Percentiles rank a stretch among this genome's conserved stretches.
phyloP scores from a whole-genome alignment of 176 grass and related monocot genomes.

The Ananas comosus region DNA sequence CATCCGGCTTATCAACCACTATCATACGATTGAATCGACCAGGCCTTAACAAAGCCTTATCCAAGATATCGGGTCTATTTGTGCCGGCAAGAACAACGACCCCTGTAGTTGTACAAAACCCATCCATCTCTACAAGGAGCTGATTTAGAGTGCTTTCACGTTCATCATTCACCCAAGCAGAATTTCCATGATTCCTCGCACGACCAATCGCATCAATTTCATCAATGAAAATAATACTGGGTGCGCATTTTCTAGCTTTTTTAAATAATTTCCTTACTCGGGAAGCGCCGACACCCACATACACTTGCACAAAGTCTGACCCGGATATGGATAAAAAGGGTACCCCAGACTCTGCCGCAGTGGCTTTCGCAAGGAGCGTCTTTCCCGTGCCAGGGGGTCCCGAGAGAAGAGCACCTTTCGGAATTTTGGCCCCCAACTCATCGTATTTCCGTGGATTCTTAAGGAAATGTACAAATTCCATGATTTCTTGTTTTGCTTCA shows the following conservation, averaged over 20 bases:
- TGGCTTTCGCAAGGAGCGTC: constrained; percentile 77
- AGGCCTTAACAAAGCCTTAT: constrained; percentile 89
- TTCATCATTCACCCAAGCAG: constrained; percentile 63
- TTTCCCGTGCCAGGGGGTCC: constrained; percentile 82
- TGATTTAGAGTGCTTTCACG: constrained; percentile 81
- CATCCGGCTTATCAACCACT: constrained; percentile 79
- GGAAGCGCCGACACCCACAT: constrained; percentile 69
- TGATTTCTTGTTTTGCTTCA: constrained; percentile 87
- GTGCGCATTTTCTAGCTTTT: constrained; percentile 60
- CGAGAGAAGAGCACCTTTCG: constrained; percentile 75
- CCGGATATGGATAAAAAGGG: constrained; percentile 71
- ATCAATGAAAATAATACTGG: constrained; percentile 83
- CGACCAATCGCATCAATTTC: constrained; percentile 83
- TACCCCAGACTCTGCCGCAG: constrained; percentile 66
- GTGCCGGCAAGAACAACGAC: constrained; percentile 76
- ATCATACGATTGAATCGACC: constrained; percentile 91
- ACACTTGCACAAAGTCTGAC: constrained; percentile 91
- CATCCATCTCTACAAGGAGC: constrained; percentile 80
- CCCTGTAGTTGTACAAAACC: constrained; percentile 58
- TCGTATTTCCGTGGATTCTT: constrained; percentile 66
- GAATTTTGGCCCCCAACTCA: constrained; percentile 66
- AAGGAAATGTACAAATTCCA: constrained; percentile 81
- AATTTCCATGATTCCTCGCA: constrained; percentile 46
- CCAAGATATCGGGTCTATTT: constrained; percentile 80
- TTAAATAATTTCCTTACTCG: constrained; percentile 70